phyloP scores from a whole-genome alignment of 345 rosid genomes.

The Barbarea vulgaris region DNA sequence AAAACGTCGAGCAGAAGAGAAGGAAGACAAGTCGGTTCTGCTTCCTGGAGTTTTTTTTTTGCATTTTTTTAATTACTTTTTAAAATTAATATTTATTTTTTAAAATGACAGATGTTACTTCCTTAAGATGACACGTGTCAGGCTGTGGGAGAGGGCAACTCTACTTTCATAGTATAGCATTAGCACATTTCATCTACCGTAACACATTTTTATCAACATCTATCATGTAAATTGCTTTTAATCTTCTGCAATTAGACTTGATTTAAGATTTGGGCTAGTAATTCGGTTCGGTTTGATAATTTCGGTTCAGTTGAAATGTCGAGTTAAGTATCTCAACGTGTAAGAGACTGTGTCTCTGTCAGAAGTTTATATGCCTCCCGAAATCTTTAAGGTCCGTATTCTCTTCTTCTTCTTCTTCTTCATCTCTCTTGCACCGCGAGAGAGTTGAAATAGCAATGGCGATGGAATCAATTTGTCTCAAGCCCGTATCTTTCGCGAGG shows the following conservation, averaged over 20 bases:
- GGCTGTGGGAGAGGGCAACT: no score
- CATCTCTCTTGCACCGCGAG: slow-evolving; percentile 15
- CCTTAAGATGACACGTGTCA: no score
- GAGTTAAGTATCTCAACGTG: not conserved
- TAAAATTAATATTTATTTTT: no score
- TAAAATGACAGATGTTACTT: no score
- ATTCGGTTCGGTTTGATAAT: not conserved
- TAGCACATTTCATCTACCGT: no score
- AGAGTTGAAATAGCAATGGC: slow-evolving; percentile 19
- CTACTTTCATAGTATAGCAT: no score
- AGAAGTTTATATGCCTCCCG: not conserved
- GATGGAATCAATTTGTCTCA: slow-evolving; percentile 39
- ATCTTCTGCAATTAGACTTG: not conserved
- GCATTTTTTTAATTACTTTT: no score
- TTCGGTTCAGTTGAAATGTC: not conserved
- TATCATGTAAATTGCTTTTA: not conserved
- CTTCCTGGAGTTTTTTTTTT: no score
- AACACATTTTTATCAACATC: no score
- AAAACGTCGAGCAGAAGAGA: no score
- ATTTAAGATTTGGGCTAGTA: not conserved
- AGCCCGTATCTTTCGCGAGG: slow-evolving; percentile 23
- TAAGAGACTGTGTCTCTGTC: not conserved
- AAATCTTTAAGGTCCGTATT: not conserved
- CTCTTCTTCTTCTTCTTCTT: not conserved
- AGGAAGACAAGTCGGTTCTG: no score